A percentile compares a stretch with the other conserved stretches of the same genome.
phyloP scores from a whole-genome alignment of 192 early-diverging fungal genomes.

The Rhizophagus prolifer region DNA sequence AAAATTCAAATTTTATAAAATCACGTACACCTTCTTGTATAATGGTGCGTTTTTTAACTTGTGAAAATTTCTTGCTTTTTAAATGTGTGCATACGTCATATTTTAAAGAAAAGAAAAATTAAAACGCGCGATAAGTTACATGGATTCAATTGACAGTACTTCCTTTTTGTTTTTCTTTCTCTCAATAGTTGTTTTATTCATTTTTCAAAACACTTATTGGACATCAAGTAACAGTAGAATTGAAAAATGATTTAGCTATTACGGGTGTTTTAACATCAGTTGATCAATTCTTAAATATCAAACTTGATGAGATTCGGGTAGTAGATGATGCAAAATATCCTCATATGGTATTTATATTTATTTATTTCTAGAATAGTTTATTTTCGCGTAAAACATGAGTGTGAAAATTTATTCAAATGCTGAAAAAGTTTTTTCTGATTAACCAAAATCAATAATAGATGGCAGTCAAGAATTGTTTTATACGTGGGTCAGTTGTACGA shows the following conservation, averaged over 20 bases:
- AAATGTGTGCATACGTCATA: neutral
- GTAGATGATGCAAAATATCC: constrained; percentile 86
- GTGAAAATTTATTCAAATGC: neutral
- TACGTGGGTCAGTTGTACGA: constrained; percentile 97
- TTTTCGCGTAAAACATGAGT: neutral
- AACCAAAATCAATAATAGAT: constrained; percentile 49
- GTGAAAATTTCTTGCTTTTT: neutral
- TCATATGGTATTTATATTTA: constrained; percentile 78
- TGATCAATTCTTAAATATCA: constrained; percentile 99
- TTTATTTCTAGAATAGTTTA: neutral
- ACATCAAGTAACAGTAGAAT: constrained; percentile 91
- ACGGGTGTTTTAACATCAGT: constrained; percentile 92
- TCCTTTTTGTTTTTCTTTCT: neutral
- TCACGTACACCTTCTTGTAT: constrained; percentile 1
- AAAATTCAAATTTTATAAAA: neutral
- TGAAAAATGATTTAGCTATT: constrained; percentile 98
- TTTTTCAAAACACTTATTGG: constrained; percentile 99
- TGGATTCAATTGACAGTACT: neutral
- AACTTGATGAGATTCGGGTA: constrained; percentile 89
- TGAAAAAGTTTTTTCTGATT: neutral
- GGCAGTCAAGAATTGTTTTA: constrained; percentile 98
- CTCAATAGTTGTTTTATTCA: constrained; percentile 95
- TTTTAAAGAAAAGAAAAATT: neutral
- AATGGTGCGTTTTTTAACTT: neutral
- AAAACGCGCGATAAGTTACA: neutral